Evolutionary conservation across 805 yeast species (phyloP).

Genomic region (Ogataea salicorniae): DNA sequence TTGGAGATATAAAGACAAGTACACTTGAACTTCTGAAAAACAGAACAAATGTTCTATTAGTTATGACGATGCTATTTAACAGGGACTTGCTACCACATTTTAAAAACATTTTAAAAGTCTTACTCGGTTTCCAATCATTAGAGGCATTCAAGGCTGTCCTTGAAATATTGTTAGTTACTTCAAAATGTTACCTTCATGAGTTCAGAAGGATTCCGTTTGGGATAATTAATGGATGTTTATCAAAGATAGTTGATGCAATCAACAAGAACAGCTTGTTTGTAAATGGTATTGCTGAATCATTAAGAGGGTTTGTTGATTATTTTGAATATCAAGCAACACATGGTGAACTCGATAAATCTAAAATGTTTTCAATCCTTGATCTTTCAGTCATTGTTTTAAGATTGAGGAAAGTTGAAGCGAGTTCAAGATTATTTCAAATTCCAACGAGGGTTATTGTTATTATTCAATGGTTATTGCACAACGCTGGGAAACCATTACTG

Average conservation of each 20-base stretch:
- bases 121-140: constrained; percentile 6
- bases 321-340: constrained; percentile 2
- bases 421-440: constrained; percentile 3
- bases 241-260: constrained; percentile 12
- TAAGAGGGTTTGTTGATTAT: constrained; percentile 10
- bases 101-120: constrained; percentile 16
- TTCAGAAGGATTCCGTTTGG: constrained; percentile 17
- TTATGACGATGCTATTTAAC: constrained; percentile 27
- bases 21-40: constrained; percentile 22
- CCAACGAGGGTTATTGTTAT: constrained; percentile 5
- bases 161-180: constrained; percentile 11
- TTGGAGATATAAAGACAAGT: constrained; percentile 26
- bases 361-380: constrained; percentile 9
- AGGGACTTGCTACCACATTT: constrained; percentile 22
- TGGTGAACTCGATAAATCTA: constrained; percentile 4
- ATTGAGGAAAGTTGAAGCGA: constrained; percentile 8
- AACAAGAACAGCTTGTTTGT: constrained; percentile 6
- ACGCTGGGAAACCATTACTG: not conserved
- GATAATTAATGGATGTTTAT: constrained; percentile 12
- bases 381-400: constrained; percentile 10
- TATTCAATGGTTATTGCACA: constrained; percentile 1
- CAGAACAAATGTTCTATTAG: constrained; percentile 27
- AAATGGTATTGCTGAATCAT: constrained; percentile 4
- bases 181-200: constrained; percentile 9
- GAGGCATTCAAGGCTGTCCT: constrained; percentile 9